Conservation (phyloP, 495 filamentous ascomycete species). For the Aspergillus avenaceus region DNA sequence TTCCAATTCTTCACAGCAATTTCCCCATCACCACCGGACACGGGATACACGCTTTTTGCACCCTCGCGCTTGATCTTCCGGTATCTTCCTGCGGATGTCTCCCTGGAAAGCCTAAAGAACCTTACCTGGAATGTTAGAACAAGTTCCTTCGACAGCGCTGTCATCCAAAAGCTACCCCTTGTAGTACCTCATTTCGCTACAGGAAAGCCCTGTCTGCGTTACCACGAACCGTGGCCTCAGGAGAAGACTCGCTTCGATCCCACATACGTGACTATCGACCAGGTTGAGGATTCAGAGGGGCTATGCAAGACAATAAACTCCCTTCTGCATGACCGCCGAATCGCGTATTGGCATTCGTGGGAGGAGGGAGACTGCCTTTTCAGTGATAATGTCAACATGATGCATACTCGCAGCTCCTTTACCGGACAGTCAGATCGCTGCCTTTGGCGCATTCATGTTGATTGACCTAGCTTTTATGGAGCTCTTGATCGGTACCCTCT, state of each 20-base stretch:
- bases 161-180: slow-evolving; percentile 40
- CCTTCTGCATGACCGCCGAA: slow-evolving; percentile 46
- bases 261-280: slow-evolving; percentile 43
- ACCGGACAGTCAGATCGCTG: slow-evolving; percentile 37
- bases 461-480: no score
- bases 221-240: slow-evolving; percentile 51
- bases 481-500: no score
- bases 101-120: slow-evolving; percentile 30
- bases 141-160: slow-evolving; percentile 35
- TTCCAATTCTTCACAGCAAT: slow-evolving; percentile 52
- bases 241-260: slow-evolving; percentile 46
- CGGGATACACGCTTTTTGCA: slow-evolving; percentile 50
- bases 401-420: slow-evolving; percentile 51
- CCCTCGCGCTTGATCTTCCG: slow-evolving; percentile 46
- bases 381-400: slow-evolving; percentile 47
- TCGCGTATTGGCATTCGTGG: slow-evolving; percentile 45
- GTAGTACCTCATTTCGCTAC: slow-evolving; percentile 44
- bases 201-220: slow-evolving; percentile 44
- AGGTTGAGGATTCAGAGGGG: slow-evolving; percentile 21
- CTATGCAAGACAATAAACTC: slow-evolving; percentile 26
- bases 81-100: slow-evolving; percentile 39
- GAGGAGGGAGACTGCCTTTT: slow-evolving; percentile 53
- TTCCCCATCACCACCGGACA: slow-evolving; percentile 40
- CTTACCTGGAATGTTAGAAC: slow-evolving; percentile 41
- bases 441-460: slow-evolving; percentile 49